A percentile compares a stretch with the other conserved stretches of the same genome.
phyloP scores from a whole-genome alignment of 805 yeast genomes.

The Yamadazyma phyllophila region DNA sequence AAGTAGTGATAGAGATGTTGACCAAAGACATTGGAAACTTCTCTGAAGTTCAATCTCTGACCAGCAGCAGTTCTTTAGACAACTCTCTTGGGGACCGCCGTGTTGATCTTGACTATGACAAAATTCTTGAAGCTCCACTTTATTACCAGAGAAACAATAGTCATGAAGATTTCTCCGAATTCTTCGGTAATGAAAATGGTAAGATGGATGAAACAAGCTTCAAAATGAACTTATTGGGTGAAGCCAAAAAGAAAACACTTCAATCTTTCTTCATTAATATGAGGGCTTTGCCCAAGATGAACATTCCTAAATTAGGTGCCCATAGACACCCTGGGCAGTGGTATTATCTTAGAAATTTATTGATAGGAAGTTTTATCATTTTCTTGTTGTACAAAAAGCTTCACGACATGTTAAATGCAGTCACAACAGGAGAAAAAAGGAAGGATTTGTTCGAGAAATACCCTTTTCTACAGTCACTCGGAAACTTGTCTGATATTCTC shows the following conservation, averaged over 20 bases:
- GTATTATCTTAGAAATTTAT: slow-evolving; percentile 34
- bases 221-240: slow-evolving; percentile 12
- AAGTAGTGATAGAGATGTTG: slow-evolving; percentile 23
- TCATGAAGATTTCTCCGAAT: slow-evolving; percentile 31
- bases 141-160: slow-evolving; percentile 26
- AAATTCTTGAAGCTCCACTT: slow-evolving; percentile 23
- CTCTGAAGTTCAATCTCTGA: background rate
- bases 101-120: slow-evolving; percentile 12
- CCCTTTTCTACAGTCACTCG: slow-evolving; percentile 8
- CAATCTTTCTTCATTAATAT: slow-evolving; percentile 26
- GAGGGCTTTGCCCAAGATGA: slow-evolving; percentile 30
- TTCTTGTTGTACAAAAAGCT: slow-evolving; percentile 30
- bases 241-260: slow-evolving; percentile 25
- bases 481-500: slow-evolving; percentile 8
- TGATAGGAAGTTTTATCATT: slow-evolving; percentile 28
- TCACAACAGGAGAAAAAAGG: slow-evolving; percentile 8
- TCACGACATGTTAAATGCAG: slow-evolving; percentile 18
- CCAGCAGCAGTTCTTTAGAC: slow-evolving; percentile 6
- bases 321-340: slow-evolving; percentile 43
- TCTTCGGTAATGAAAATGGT: slow-evolving; percentile 19
- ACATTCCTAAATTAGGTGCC: slow-evolving; percentile 33
- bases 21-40: slow-evolving; percentile 1
- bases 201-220: slow-evolving; percentile 17
- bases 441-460: slow-evolving; percentile 6
- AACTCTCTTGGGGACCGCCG: slow-evolving; percentile 1